A percentile compares a stretch with the other conserved stretches of the same genome.
phyloP scores from a whole-genome alignment of 345 rosid genomes.

The Chamaenerion angustifolium region DNA sequence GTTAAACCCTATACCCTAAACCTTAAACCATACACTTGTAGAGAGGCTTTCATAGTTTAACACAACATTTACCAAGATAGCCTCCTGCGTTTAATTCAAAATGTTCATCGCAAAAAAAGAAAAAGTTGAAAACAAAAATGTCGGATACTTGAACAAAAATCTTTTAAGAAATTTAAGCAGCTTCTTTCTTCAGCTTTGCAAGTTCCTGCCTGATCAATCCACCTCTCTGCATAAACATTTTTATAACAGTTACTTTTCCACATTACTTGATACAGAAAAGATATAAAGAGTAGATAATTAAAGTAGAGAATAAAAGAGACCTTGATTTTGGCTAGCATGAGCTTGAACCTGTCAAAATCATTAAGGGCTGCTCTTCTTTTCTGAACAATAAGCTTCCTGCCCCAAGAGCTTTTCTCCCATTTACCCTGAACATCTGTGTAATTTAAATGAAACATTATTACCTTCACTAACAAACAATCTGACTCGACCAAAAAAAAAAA shows the following conservation, averaged over 20 bases:
- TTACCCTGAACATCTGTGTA: constrained; percentile 57
- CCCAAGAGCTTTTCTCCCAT: constrained; percentile 92
- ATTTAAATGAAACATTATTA: not conserved
- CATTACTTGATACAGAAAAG: not conserved
- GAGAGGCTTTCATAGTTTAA: too few relatives aligned
- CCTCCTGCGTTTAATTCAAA: too few relatives aligned
- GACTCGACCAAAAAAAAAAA: too few relatives aligned
- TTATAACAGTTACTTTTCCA: not conserved
- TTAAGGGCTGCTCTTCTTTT: constrained; percentile 63
- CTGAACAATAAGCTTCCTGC: constrained; percentile 67
- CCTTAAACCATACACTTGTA: too few relatives aligned
- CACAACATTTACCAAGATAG: too few relatives aligned
- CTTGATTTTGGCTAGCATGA: constrained; percentile 92
- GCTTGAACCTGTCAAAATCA: constrained; percentile 73
- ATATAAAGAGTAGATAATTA: not conserved
- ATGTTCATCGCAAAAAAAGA: too few relatives aligned
- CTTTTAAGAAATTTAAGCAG: constrained; percentile 9
- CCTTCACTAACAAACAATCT: not conserved
- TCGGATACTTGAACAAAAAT: not conserved
- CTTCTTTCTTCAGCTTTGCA: constrained; percentile 45
- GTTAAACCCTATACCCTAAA: too few relatives aligned
- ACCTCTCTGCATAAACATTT: constrained; percentile 31
- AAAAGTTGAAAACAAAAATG: not conserved
- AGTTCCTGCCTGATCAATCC: constrained; percentile 58
- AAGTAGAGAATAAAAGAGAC: constrained; percentile 10